Evolutionary conservation across 1,284 basidiomycete genomes (phyloP), one percentile per base, ranked within the genome.

Genomic region (Ustilago shanxiensis): DNA sequence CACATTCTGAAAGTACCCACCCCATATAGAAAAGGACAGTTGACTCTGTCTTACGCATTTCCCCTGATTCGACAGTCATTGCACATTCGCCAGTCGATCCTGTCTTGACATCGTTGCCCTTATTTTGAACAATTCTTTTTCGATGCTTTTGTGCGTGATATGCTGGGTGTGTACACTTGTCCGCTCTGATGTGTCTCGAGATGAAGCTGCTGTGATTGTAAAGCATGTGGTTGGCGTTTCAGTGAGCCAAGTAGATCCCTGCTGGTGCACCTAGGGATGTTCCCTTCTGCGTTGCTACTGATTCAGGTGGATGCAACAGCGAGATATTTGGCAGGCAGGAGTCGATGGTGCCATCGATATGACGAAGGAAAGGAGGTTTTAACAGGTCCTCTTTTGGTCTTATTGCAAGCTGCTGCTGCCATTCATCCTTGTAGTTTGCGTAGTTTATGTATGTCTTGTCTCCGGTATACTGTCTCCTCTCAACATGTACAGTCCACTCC

Each of bases 61-160:
- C 5, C 22, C 28, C 24, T 50, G 26, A 31, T 24, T 37, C 37
- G 9, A 26, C 37, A n/a, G n/a, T n/a, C n/a, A 8, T 7, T 44
- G 41, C 41, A 44, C 41, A 44, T 44, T 20, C 41, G 7, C n/a
- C 18, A 44, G 18, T 44, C n/a, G n/a, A 44, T 44, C 20, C 22
- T 49, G 49, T 50, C 28, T 31, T 26, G n/a, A 44, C 41, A 44
- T n/a, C n/a, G 8, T 26, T 31, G 10, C 14, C 20, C 24, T 28
- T 49, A 22, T n/a, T 50, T 50, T 50, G 49, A 50, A 50, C 49
- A 50, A 50, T 45, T 45, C 33, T 4, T 31, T 41, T 44, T 14
- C 20, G 41, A 44, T 44, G 41, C 41, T 11, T 20, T 44, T n/a
- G n/a, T 44, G 41, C 22, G 28, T 58, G 55, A 26, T 41, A 5